Base-by-base conservation (phyloP, 805 yeast genomes). In the Debaryomyces hansenii region DNA sequence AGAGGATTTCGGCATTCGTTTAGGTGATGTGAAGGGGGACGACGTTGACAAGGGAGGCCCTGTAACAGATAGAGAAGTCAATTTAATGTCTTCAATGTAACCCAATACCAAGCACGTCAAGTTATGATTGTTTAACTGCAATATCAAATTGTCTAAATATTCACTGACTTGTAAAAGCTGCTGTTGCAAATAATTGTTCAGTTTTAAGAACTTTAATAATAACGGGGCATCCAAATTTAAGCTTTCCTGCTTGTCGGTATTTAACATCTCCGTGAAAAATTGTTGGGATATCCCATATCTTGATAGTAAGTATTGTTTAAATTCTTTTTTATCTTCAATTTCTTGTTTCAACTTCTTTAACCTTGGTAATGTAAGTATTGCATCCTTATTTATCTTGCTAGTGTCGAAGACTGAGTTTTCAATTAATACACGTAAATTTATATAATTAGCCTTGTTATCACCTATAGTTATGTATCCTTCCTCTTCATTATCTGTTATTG, bases 21-120 rank as follows among this genome's bases (percentile, higher is more conserved):
- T 24, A 27, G 55, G 52, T 8, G 53, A 53, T 7, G 45, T 32
- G 8, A 40, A 32, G 3, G 55, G 51, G 1, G 54, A 44, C 8
- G 42, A 39, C 2, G 42, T n/a, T 14, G 29, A 14, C n/a, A 20
- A 35, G 4, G 42, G 42, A 8, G 42, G 14, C 14, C 20, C 27
- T 2, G n/a, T n/a, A 5, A 31, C 15, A 15, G 42, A 27, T 12
- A 35, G 6, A 12, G 54, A 45, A 18, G 66, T 55, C 11, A 67
- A 47, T 48, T 60, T 64, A 11, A 72, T 64, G 54, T 71, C 77
- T 49, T 76, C 78, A 14, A 76, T 66, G 54, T 76, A 75, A 2
- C 82, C 81, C 50, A 77, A 59, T 12, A 72, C 72, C 39, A 75
- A 65, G 28, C 78, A 70, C 0, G 77, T 66, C 42, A 74, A 52